phyloP scores from a whole-genome alignment of 768 basidiomycete genomes.

The Collybiopsis luxurians region DNA sequence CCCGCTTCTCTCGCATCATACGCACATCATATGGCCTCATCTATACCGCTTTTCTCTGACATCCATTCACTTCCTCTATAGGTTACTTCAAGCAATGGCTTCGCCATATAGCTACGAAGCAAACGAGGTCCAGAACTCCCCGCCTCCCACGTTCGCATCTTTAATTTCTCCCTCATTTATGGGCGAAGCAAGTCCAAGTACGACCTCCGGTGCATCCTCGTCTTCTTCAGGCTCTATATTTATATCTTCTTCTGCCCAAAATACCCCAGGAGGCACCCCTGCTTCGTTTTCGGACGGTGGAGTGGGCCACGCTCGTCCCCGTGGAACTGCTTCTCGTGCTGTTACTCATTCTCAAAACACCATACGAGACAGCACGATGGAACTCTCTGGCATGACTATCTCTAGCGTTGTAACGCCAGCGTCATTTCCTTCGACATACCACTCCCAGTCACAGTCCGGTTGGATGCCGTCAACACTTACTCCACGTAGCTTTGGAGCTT shows the following conservation, averaged over 20 bases:
- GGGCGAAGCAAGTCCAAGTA: neutral
- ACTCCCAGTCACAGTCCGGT: neutral
- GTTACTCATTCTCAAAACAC: conserved; percentile 55
- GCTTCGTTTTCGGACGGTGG: neutral
- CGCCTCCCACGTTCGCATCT: neutral
- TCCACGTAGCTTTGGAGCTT: neutral
- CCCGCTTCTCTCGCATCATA: neutral
- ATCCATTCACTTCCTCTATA: neutral
- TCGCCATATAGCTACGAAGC: neutral
- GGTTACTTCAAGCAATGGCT: conserved; percentile 4
- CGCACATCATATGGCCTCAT: neutral
- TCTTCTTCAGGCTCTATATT: conserved; percentile 8
- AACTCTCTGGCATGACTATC: conserved; percentile 55
- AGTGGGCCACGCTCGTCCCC: neutral
- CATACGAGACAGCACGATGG: conserved; percentile 66
- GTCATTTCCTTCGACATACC: conserved; percentile 6
- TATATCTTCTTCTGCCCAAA: conserved; percentile 13
- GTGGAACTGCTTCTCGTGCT: conserved; percentile 13
- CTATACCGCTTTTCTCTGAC: neutral
- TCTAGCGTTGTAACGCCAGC: conserved; percentile 19
- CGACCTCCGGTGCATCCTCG: neutral
- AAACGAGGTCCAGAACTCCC: neutral
- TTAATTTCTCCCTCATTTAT: neutral
- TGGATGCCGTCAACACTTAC: neutral
- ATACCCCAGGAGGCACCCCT: conserved; percentile 9